Base-by-base conservation (phyloP, 495 filamentous ascomycete species). In the Podospora pseudocomata region DNA sequence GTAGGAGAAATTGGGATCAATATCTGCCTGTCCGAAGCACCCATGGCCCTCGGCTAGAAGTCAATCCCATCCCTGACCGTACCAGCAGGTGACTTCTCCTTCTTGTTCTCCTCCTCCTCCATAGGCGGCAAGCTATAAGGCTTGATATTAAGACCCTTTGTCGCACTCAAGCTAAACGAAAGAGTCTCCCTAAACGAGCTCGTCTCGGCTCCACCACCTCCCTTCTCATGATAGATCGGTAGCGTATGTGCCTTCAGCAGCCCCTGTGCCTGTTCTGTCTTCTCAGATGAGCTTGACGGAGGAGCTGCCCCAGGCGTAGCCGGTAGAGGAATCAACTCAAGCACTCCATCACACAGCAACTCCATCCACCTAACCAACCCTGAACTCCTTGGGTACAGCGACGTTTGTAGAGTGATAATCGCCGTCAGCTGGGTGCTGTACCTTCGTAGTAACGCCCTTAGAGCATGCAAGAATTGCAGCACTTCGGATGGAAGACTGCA, bases 331-430 rank as follows among this genome's bases (percentile, higher is more conserved):
- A 92, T 88, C 16, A 99, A 83, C 79, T 97, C 93, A 18, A 98
- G 77, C 16, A 97, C 92, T 16, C 93, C 92, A 72, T 98, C 94
- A 72, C 83, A 86, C 16, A 98, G 83, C 9, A 93, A 77, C 76
- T 98, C 95, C 63, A 92, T 89, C 93, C 93, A 97, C 23, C 94
- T 88, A 28, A 92, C 85, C 5, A 97, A 81, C 3, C 91, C 94
- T 0, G 89, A 86, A 63, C 80, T 85, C 26, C 96, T 89, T 0
- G 94, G 92, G 74, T 91, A 91, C 1, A 98, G 86, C 1, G 90
- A 89, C 30, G 94, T 81, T 0, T 94, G 92, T 3, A 97, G 70
- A 0, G 93, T 93, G 55, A 93, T 81, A 69, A 98, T 84, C 9
- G 86, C 87, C 5, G 90, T 92, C 60, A 96, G 82, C 27, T 87